Base-by-base conservation (phyloP, 192 early-diverging fungal species). In the Backusella liffmaniae region DNA sequence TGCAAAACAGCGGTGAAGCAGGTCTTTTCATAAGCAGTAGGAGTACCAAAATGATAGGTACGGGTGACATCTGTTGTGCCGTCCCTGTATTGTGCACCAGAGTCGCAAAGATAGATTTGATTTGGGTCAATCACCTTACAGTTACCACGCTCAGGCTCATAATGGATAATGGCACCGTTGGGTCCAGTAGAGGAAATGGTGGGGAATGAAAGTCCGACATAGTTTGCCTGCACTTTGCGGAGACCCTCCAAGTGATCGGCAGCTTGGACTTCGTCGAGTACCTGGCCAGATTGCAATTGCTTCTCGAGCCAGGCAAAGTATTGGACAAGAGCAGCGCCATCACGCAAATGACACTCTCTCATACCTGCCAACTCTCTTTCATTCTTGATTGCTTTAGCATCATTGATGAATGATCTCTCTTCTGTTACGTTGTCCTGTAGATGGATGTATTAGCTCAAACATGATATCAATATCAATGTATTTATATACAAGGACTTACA, bases 1-100 rank as follows among this genome's bases (percentile, higher is more conserved):
- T 99, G 95, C 34, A 99, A 88, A 67, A 99, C 97, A n/a, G 96
- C 90, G n/a, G 97, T 99, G 82, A 94, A 98, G 79, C 93, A 93
- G 41, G 94, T 91, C 81, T 91, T 94, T 84, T 99, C 92, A 82
- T 92, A 89, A 0, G 81, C 89, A 3, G 90, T 91, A 15, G 96
- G 96, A 44, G 87, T 86, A 53, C 93, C 91, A 85, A 98, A 97
- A 82, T 98, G 96, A n/a, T 90, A 76, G 1, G 97, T 98, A 70
- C 97, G 93, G 9, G 97, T 99, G 10, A 94, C 90, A 83, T 99
- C 97, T 0, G 97, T 99, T 21, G 97, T 99, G 53, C 97, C 97
- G 72, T 99, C 96, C 75, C 80, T 87, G 88, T 95, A 99, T 85
- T 99, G 97, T 70, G 91, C 97, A 42, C 97, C 97, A 69, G 95